Evolutionary conservation across 2,329 filamentous ascomycete genomes (phyloP).

Genomic region (Microdochium paspali): DNA sequence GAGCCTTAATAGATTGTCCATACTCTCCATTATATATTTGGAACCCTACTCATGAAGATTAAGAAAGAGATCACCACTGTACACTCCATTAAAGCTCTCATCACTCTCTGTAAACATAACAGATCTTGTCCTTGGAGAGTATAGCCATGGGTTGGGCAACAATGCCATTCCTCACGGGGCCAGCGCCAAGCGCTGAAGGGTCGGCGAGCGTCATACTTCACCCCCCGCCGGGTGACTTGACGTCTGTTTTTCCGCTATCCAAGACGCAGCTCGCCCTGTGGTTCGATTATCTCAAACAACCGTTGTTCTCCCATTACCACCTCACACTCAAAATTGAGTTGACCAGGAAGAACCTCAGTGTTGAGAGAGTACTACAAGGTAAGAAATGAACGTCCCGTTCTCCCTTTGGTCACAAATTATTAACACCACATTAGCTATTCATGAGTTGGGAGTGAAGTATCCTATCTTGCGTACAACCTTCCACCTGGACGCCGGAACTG

Average conservation of each 20-base stretch:
- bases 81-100: background rate
- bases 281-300: background rate
- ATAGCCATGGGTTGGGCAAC: background rate
- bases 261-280: background rate
- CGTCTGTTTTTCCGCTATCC: background rate
- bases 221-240: background rate
- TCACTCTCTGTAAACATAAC: background rate
- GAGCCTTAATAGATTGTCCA: too few relatives aligned
- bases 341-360: background rate
- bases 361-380: background rate
- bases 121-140: background rate
- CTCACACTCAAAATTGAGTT: background rate
- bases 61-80: background rate
- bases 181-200: background rate
- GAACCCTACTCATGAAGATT: too few relatives aligned
- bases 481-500: background rate
- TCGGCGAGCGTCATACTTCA: background rate
- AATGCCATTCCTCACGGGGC: background rate
- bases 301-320: background rate
- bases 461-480: background rate
- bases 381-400: background rate
- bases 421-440: background rate
- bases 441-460: background rate
- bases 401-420: background rate
- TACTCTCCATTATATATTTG: too few relatives aligned